phyloP scores from a whole-genome alignment of 139 green algal species.

The Volvox africanus region DNA sequence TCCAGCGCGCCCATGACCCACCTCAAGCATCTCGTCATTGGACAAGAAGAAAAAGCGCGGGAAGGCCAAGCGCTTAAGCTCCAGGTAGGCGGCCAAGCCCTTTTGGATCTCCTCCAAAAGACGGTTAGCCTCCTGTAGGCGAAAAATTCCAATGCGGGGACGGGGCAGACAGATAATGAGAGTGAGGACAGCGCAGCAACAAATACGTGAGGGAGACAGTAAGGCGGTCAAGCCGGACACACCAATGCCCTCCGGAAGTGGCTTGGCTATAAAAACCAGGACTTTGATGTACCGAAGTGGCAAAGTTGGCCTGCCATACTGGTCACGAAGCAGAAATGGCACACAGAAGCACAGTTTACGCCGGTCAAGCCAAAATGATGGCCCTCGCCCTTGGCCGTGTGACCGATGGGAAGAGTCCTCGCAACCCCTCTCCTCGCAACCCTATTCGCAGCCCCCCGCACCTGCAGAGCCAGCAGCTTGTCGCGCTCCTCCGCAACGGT shows the following conservation, averaged over 20 bases:
- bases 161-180: neutral
- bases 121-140: conserved; percentile 70
- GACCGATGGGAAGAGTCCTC: too few relatives aligned
- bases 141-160: neutral
- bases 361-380: too few relatives aligned
- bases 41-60: conserved; percentile 88
- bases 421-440: neutral
- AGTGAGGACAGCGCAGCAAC: neutral
- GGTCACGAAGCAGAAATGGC: too few relatives aligned
- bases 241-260: too few relatives aligned
- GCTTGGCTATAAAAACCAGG: too few relatives aligned
- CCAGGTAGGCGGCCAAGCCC: conserved; percentile 86
- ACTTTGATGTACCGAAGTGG: too few relatives aligned
- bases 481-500: conserved; percentile 36
- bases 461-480: conserved; percentile 61
- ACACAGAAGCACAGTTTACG: too few relatives aligned
- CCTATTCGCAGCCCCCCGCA: neutral
- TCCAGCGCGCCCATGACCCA: conserved; percentile 43
- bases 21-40: conserved; percentile 89
- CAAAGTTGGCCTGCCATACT: too few relatives aligned
- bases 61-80: conserved; percentile 88
- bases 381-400: too few relatives aligned
- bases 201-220: too few relatives aligned
- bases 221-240: too few relatives aligned
- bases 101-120: conserved; percentile 65